Percentiles rank a stretch among this genome's conserved stretches.
Conservation (phyloP, 176 grass and related monocot genomes). For the Oropetium thomaeum region DNA sequence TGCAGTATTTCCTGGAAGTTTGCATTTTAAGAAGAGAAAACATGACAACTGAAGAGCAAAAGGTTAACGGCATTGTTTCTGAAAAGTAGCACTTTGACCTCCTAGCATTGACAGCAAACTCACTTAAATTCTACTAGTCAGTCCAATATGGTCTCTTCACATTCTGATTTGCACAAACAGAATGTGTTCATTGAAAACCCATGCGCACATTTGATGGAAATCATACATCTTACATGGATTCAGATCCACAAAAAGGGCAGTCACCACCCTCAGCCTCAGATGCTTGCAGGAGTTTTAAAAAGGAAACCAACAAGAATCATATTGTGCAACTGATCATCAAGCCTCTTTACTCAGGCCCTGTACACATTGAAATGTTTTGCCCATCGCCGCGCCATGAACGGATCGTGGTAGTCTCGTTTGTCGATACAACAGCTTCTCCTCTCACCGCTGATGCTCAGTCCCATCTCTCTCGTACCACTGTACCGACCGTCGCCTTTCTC, state of each 20-base stretch:
- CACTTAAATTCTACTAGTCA: not conserved
- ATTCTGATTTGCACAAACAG: conserved; percentile 20
- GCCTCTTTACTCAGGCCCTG: conserved; percentile 45
- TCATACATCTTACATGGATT: conserved; percentile 14
- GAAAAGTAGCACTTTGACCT: not conserved
- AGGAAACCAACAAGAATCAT: conserved; percentile 39
- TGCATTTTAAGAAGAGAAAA: not conserved
- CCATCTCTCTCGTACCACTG: conserved; percentile 33
- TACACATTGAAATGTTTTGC: conserved; percentile 90
- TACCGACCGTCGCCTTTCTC: conserved; percentile 46
- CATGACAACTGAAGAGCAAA: not conserved
- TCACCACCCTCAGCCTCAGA: not conserved
- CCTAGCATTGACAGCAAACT: not conserved
- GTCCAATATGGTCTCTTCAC: not conserved
- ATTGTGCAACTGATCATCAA: conserved; percentile 13
- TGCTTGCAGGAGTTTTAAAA: conserved; percentile 35
- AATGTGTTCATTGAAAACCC: conserved; percentile 5
- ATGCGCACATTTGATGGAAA: conserved; percentile 28
- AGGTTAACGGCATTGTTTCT: not conserved
- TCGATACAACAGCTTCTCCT: conserved; percentile 66
- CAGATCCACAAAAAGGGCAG: conserved; percentile 24
- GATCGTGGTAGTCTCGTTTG: conserved; percentile 74
- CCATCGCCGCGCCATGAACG: conserved; percentile 84
- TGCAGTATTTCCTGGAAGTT: not conserved
- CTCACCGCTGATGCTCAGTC: conserved; percentile 26